Base-by-base conservation (phyloP, 345 rosid species). In the Eucalyptus cloeziana region DNA sequence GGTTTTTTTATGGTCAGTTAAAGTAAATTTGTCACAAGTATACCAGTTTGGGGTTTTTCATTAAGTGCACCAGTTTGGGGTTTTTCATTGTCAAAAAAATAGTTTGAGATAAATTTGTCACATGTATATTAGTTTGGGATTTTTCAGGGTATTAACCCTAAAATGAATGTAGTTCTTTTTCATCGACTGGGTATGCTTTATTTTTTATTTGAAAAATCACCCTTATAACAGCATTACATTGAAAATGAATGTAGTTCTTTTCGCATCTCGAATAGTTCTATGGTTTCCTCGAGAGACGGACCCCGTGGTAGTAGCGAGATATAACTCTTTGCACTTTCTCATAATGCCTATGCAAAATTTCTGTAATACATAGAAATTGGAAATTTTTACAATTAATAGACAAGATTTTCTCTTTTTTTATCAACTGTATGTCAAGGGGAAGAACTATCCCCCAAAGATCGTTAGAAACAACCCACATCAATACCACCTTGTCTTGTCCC, bases 271-370 rank as follows among this genome's bases (percentile, higher is more conserved):
- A 14, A 14, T 13, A n/a, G 76, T 64, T n/a, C 76, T 14, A 64
- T 64, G 3, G 3, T 64, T 16, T 56, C 5, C 37, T 8, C 3
- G 2, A 64, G 76, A 31, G 76, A 64, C 3, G 37, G 19, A 13
- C 4, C 31, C 60, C 4, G 0, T 2, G 8, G 71, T 14, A 13
- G 2, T 30, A 64, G 3, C 5, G 2, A 64, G 19, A 64, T 13
- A 1, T 30, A 30, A n/a, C 10, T 64, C 37, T 64, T n/a, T 6
- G 69, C 16, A 64, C 2, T 30, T 64, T n/a, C 37, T 64, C 19
- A 14, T 2, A 2, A 64, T 3, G 16, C 37, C 37, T n/a, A n/a
- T 13, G 10, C 10, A 64, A n/a, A n/a, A 64, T n/a, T 33, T n/a
- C 21, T 3, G 21, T 15, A 14, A 15, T n/a, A 64, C 76, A n/a